Percentiles rank a stretch among this genome's conserved stretches.
Evolutionary conservation across 495 filamentous ascomycete species (phyloP).

Genomic region (Physcia stellaris): DNA sequence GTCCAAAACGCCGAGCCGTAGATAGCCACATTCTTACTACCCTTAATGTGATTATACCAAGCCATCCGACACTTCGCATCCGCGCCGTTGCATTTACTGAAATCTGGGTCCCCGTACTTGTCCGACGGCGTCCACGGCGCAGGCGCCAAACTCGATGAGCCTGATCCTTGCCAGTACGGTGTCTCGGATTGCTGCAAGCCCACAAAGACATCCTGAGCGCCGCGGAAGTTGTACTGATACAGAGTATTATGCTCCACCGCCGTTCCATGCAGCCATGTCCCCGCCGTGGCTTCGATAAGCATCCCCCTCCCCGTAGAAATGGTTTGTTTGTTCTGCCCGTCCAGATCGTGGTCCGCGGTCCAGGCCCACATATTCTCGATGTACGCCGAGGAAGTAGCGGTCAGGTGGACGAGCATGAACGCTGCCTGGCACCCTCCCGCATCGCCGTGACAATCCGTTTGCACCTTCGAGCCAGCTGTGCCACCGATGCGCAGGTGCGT

Average conservation of each 20-base stretch:
- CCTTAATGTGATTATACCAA: constrained; percentile 23
- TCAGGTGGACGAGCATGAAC: constrained; percentile 36
- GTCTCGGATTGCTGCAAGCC: constrained; percentile 31
- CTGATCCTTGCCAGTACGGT: constrained; percentile 33
- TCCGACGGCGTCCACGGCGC: constrained; percentile 26
- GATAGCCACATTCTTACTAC: constrained; percentile 35
- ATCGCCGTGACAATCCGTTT: constrained; percentile 20
- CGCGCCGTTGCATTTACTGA: constrained; percentile 19
- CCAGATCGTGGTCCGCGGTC: constrained; percentile 41
- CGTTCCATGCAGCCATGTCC: constrained; percentile 30
- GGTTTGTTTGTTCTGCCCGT: constrained; percentile 21
- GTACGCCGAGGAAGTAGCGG: constrained; percentile 32
- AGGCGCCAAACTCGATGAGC: constrained; percentile 23
- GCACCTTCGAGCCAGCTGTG: constrained; percentile 28
- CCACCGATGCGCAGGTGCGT: constrained; percentile 40
- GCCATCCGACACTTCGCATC: constrained; percentile 30
- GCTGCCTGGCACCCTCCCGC: constrained; percentile 34
- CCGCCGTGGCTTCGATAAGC: constrained; percentile 32
- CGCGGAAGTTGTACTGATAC: constrained; percentile 37
- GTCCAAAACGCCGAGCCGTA: constrained; percentile 41
- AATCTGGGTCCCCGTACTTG: constrained; percentile 29
- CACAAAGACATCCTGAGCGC: constrained; percentile 33
- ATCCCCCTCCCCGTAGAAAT: constrained; percentile 38
- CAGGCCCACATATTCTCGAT: constrained; percentile 47
- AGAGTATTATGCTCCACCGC: constrained; percentile 34